Conservation (phyloP, 2,329 filamentous ascomycete species). For the Diaporthe vexans region DNA sequence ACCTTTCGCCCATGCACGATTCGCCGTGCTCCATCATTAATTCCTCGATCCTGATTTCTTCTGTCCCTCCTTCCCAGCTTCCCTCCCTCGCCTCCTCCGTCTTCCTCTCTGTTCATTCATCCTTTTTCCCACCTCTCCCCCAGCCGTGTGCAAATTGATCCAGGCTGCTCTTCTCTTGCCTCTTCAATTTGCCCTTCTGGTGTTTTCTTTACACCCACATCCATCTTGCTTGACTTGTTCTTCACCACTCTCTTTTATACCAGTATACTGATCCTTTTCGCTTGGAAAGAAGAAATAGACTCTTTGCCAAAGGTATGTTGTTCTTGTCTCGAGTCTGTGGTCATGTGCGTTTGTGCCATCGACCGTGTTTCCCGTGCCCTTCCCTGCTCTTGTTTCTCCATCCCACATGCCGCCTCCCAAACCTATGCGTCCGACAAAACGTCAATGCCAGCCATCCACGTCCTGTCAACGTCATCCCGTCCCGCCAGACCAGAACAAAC, state of each 20-base stretch:
- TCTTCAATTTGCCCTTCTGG: constrained; percentile 38
- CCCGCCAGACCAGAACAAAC: neutral
- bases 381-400: constrained; percentile 30
- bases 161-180: constrained; percentile 37
- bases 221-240: constrained; percentile 33
- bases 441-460: constrained; percentile 24
- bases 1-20: constrained; percentile 20
- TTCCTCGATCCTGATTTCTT: constrained; percentile 24
- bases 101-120: constrained; percentile 11
- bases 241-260: constrained; percentile 42
- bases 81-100: constrained; percentile 1
- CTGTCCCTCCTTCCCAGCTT: neutral
- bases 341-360: neutral
- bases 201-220: constrained; percentile 6
- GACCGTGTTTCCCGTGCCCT: constrained; percentile 8
- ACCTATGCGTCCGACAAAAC: neutral
- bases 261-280: constrained; percentile 7
- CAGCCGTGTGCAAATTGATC: constrained; percentile 33
- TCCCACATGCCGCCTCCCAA: neutral
- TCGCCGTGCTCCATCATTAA: constrained; percentile 18
- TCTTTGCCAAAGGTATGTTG: constrained; percentile 34
- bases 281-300: constrained; percentile 1
- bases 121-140: constrained; percentile 21
- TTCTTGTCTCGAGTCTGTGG: neutral
- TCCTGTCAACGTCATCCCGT: constrained; percentile 31